Base-by-base conservation (phyloP, 441 rosid species). In the Adansonia madagascariensis region DNA sequence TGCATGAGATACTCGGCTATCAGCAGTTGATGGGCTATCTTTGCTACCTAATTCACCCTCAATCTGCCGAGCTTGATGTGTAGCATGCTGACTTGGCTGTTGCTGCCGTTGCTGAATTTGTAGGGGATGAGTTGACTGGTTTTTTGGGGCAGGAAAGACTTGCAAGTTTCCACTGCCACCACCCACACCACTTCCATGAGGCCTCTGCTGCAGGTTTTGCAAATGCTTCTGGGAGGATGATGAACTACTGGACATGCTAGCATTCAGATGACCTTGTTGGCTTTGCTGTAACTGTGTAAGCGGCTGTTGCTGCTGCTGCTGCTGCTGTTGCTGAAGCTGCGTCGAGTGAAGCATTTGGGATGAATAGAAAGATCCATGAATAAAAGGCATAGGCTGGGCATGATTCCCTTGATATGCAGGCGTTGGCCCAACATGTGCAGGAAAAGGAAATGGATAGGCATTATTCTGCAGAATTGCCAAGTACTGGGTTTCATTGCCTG, bases 301-400 rank as follows among this genome's bases (percentile, higher is more conserved):
- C 49, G 85, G 84, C 65, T 61, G 75, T 18, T 87, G 87, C 77
- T 90, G 93, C 55, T 85, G 87, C 77, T 90, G 93, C 55, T 85
- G 41, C 41, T 35, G 41, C 41, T 35, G 41, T 35, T 35, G 84
- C 55, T 87, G 89, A 80, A 89, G 91, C 82, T 90, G 98, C 0
- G 92, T 82, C 71, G 95, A 95, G 82, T 91, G 98, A 43, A 91
- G 84, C 93, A 96, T 94, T 79, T 91, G 99, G 44, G 99, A 88
- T 61, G 99, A 78, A 84, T 94, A 96, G 82, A 94, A 96, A 22
- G 97, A 75, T 61, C 97, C 94, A 81, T 88, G 94, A 77, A 89
- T 91, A 82, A 91, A 94, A 4, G 94, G 94, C 84, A 96, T 85
- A 10, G 92, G 83, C 84, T 88, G 98, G 60, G 88, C 88, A 81